Conservation (phyloP, 768 basidiomycete species). For the Russula compacta region DNA sequence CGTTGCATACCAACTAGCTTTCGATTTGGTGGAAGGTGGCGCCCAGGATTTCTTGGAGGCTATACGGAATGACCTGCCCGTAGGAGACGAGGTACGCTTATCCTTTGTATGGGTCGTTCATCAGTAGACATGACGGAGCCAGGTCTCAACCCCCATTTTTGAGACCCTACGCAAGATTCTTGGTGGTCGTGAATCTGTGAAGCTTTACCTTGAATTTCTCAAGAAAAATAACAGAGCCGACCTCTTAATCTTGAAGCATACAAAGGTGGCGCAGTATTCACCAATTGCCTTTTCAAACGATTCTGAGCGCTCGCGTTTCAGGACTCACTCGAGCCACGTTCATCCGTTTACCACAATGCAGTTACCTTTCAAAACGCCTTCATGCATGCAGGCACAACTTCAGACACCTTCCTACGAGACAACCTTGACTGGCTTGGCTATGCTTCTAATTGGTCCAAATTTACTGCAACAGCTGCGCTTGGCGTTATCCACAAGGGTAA, state of each 20-base stretch:
- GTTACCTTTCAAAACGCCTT: conserved; percentile 96
- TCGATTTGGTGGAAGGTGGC: conserved; percentile 91
- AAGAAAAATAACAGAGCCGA: conserved; percentile 92
- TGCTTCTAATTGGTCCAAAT: conserved; percentile 98
- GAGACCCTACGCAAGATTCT: conserved; percentile 77
- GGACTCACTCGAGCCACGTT: conserved; percentile 88
- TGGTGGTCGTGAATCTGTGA: conserved; percentile 85
- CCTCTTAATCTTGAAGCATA: conserved; percentile 82
- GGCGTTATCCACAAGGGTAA: conserved; percentile 98
- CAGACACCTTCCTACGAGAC: conserved; percentile 86
- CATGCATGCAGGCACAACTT: conserved; percentile 97
- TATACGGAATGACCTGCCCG: conserved; percentile 58
- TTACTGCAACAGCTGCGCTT: conserved; percentile 92
- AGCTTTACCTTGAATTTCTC: conserved; percentile 91
- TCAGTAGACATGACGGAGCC: not conserved
- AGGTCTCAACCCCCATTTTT: conserved; percentile 56
- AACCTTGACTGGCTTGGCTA: conserved; percentile 95
- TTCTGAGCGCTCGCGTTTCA: conserved; percentile 25
- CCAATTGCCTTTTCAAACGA: conserved; percentile 73
- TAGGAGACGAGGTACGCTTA: conserved; percentile 49
- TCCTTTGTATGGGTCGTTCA: not conserved
- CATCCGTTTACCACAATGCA: conserved; percentile 95
- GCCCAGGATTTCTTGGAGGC: conserved; percentile 86
- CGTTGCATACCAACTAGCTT: conserved; percentile 90
- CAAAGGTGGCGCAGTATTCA: conserved; percentile 51